These are phyloP conservation scores for Lepidopterella palustris DNA, from an alignment of 495 filamentous ascomycete genomes.

Conservation along the genomic window DNA sequence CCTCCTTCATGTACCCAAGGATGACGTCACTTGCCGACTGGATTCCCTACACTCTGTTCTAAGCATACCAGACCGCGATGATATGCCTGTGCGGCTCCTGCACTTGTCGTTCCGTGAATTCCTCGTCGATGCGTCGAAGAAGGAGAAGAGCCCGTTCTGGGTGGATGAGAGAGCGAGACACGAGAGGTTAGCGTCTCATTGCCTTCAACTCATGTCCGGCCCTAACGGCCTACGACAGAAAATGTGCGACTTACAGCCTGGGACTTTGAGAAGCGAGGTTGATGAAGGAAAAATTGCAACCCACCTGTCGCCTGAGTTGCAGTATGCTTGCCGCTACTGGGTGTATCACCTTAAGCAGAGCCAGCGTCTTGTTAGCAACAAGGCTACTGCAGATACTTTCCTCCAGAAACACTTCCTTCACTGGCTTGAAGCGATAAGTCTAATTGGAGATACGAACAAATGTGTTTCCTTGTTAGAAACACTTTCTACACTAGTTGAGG, in stretches of 20 bases:
- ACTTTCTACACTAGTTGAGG: not conserved
- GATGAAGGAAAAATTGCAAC: slow-evolving; percentile 42
- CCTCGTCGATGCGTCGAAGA: slow-evolving; percentile 36
- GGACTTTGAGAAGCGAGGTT: slow-evolving; percentile 21
- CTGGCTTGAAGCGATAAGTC: slow-evolving; percentile 41
- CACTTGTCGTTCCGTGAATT: slow-evolving; percentile 49
- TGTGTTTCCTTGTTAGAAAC: not conserved
- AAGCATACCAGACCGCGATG: slow-evolving; percentile 28
- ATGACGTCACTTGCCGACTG: slow-evolving; percentile 16
- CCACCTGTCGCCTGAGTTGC: slow-evolving; percentile 37
- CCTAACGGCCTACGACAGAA: slow-evolving; percentile 29
- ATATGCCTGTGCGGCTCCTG: slow-evolving; percentile 35
- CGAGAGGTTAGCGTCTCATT: slow-evolving; percentile 30
- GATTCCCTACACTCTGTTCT: slow-evolving; percentile 36
- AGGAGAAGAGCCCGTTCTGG: slow-evolving; percentile 32
- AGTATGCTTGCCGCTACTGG: slow-evolving; percentile 47
- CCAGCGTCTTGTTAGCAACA: slow-evolving; percentile 19
- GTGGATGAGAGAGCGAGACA: slow-evolving; percentile 37
- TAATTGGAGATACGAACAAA: slow-evolving; percentile 26
- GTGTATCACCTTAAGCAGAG: slow-evolving; percentile 40
- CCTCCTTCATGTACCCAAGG: slow-evolving; percentile 13
- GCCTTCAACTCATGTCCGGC: slow-evolving; percentile 32
- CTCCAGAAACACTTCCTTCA: slow-evolving; percentile 41
- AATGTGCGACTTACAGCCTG: slow-evolving; percentile 36
- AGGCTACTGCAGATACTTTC: slow-evolving; percentile 31